Conservation (phyloP, 495 filamentous ascomycete species). For the Aspergillus hancockii region DNA sequence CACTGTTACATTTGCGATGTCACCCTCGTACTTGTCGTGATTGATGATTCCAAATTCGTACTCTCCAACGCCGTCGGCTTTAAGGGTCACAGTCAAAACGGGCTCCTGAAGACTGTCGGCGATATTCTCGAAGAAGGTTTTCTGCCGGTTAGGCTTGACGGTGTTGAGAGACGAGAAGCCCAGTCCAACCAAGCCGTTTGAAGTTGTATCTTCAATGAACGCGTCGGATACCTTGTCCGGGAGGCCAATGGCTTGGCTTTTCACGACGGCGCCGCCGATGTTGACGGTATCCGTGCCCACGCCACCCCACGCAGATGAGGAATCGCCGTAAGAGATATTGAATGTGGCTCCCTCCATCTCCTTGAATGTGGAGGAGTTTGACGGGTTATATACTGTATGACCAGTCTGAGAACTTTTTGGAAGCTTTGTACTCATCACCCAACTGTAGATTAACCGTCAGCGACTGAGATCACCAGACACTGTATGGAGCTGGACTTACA, state of each 20-base stretch:
- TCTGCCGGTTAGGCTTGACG: conserved; percentile 63
- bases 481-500: conserved; percentile 57
- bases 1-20: conserved; percentile 63
- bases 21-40: conserved; percentile 60
- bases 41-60: conserved; percentile 82
- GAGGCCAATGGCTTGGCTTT: conserved; percentile 69
- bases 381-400: conserved; percentile 64
- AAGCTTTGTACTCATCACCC: conserved; percentile 75
- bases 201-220: conserved; percentile 61
- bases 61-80: conserved; percentile 57
- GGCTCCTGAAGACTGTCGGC: conserved; percentile 62
- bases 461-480: neutral
- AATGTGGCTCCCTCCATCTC: conserved; percentile 52
- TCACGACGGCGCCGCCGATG: conserved; percentile 70
- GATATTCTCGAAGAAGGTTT: conserved; percentile 83
- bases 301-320: conserved; percentile 61
- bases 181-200: conserved; percentile 77
- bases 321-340: conserved; percentile 75
- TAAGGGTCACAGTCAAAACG: conserved; percentile 72
- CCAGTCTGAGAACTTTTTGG: conserved; percentile 39
- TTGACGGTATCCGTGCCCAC: conserved; percentile 74
- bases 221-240: conserved; percentile 62
- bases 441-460: conserved; percentile 41
- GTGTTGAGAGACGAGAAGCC: conserved; percentile 76
- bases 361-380: conserved; percentile 57